A percentile compares a stretch with the other conserved stretches of the same genome.
These are phyloP conservation scores for Colletotrichum sidae DNA, from an alignment of 2,329 filamentous ascomycete species.

Conservation along the genomic window DNA sequence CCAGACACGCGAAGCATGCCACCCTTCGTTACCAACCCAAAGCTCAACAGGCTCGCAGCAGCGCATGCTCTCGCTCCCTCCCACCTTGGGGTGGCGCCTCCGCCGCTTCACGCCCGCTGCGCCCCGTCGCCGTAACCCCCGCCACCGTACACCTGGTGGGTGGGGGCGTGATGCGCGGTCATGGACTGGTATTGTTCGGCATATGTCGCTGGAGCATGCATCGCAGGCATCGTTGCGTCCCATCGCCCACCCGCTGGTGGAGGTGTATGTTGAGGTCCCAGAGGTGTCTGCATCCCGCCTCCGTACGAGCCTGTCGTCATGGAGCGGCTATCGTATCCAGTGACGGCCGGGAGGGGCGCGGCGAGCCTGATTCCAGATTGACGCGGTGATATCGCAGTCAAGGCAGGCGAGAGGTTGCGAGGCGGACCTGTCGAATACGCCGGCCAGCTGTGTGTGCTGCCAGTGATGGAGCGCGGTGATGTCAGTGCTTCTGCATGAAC, in stretches of 20 bases:
- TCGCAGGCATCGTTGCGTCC: slow-evolving; percentile 48
- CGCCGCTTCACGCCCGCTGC: slow-evolving; percentile 52
- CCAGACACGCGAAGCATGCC: slow-evolving; percentile 30
- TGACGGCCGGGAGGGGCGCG: slow-evolving; percentile 51
- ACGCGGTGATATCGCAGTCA: slow-evolving; percentile 52
- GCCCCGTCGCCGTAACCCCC: slow-evolving; percentile 56
- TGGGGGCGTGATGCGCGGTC: slow-evolving; percentile 47
- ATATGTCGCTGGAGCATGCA: slow-evolving; percentile 48
- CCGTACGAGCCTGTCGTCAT: slow-evolving; percentile 50
- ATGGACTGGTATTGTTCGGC: slow-evolving; percentile 53
- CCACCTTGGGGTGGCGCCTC: slow-evolving; percentile 5
- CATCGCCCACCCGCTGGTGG: slow-evolving; percentile 44
- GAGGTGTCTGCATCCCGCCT: slow-evolving; percentile 53
- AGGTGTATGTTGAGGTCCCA: slow-evolving; percentile 43
- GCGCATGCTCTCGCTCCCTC: neutral
- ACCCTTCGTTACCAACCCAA: slow-evolving; percentile 1
- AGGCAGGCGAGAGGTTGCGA: slow-evolving; percentile 58
- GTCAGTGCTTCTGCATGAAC: slow-evolving; percentile 61
- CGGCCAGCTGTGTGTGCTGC: slow-evolving; percentile 61
- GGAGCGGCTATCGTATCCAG: slow-evolving; percentile 52
- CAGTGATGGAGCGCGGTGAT: slow-evolving; percentile 64
- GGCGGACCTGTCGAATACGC: slow-evolving; percentile 53
- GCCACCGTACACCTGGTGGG: slow-evolving; percentile 55
- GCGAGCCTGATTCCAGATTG: slow-evolving; percentile 35
- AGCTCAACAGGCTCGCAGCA: slow-evolving; percentile 23